Conservation (phyloP, 2,329 filamentous ascomycete species). For the Thermochaetoides dissita region DNA sequence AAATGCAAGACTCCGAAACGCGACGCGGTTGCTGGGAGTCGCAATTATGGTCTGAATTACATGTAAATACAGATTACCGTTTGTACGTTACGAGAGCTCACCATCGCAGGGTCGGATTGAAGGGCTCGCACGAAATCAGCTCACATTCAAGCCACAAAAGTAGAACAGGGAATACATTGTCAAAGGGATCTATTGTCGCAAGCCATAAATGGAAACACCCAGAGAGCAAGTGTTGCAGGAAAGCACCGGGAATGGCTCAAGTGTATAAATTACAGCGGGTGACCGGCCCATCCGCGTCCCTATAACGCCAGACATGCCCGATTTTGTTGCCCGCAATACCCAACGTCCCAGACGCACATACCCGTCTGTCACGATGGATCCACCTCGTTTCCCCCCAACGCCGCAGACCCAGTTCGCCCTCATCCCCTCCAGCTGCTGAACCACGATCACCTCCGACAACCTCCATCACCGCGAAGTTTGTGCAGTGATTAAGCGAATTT, state of each 20-base stretch:
- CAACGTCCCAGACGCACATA: constrained; percentile 11
- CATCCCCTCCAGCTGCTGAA: constrained; percentile 3
- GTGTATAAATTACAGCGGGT: constrained; percentile 51
- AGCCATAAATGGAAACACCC: constrained; percentile 22
- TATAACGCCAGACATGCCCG: constrained; percentile 17
- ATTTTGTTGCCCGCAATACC: constrained; percentile 13
- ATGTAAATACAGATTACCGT: too few species aligned
- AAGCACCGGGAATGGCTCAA: constrained; percentile 38
- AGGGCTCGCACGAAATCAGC: too few species aligned
- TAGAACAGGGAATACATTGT: constrained; percentile 3
- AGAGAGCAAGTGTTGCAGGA: constrained; percentile 20
- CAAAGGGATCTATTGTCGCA: constrained; percentile 25
- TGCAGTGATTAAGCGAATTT: constrained; percentile 33
- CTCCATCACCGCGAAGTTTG: constrained; percentile 23
- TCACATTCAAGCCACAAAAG: too few species aligned
- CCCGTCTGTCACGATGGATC: constrained; percentile 19
- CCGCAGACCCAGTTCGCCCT: constrained; percentile 26
- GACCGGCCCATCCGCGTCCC: constrained; percentile 17
- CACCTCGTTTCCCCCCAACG: constrained; percentile 35
- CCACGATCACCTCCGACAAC: constrained; percentile 23
- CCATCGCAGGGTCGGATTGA: too few species aligned
- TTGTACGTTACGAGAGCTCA: too few species aligned
- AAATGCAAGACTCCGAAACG: too few species aligned
- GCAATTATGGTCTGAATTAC: too few species aligned
- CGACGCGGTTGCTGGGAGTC: too few species aligned